Evolutionary conservation across 768 basidiomycete species (phyloP), one percentile per base, ranked within the genome.

Genomic region (Xerocomus potaroensis): DNA sequence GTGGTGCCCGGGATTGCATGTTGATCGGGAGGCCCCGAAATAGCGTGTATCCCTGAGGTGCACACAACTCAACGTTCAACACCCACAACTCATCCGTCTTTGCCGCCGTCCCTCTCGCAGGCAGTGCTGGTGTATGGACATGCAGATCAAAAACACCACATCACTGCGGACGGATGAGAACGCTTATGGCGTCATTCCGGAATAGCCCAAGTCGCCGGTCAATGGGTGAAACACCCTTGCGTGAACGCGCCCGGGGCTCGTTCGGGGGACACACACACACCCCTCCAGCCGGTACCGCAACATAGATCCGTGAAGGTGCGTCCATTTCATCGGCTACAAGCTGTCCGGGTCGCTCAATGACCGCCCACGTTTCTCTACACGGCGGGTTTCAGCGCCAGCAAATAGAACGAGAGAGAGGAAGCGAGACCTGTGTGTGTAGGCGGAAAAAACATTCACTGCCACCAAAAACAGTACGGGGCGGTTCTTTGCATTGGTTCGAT

Each of bases 161-260:
- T 37, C n/a, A 21, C 45, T 47, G 39, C 34, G 39, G 33, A 30
- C 12, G 7, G 35, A 45, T 42, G 32, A 46, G 36, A 50, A 42
- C 31, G 42, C 32, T 23, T 32, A 19, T 14, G 16, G 21, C 19
- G 10, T 33, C 36, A 29, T 23, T 27, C 43, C 14, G 41, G 38
- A 49, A 49, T 37, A 50, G 9, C 29, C 37, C 12, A 23, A 23
- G 37, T 38, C 37, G 23, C 23, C 37, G 23, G 24, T 15, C 37
- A n/a, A 36, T 11, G 21, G 22, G 24, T 24, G 37, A 38, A 38
- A 38, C 37, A 14, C 21, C 10, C 8, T 23, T 38, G 19, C 4
- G n/a, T 38, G 37, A 26, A 38, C 19, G 15, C 19, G 22, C 21
- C 11, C 21, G 14, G n/a, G n/a, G n/a, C n/a, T 23, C 5, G 14